phyloP scores from a whole-genome alignment of 768 basidiomycete genomes.

The Melanogaster broomeanus region DNA sequence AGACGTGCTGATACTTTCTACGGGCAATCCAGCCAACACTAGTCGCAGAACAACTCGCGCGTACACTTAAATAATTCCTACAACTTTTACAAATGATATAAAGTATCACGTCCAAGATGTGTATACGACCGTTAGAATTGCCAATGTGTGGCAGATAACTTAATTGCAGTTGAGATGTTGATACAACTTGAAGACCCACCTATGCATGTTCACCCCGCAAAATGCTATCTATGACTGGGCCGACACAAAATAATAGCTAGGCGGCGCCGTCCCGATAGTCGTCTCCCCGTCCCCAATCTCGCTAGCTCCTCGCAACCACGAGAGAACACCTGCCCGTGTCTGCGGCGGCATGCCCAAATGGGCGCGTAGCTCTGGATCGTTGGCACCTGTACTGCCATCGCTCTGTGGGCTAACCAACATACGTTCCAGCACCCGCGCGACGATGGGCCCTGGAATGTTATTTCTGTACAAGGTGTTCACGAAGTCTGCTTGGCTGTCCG shows the following conservation, averaged over 20 bases:
- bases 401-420: slow-evolving; percentile 23
- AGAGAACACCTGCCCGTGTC: too few relatives aligned
- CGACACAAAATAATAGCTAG: slow-evolving; percentile 22
- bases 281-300: slow-evolving; percentile 33
- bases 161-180: too few relatives aligned
- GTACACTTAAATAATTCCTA: too few relatives aligned
- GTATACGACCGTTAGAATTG: too few relatives aligned
- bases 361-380: slow-evolving; percentile 14
- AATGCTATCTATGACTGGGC: slow-evolving; percentile 4
- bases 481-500: slow-evolving; percentile 27
- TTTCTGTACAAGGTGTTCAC: slow-evolving; percentile 24
- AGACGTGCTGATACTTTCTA: too few relatives aligned
- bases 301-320: slow-evolving; percentile 43
- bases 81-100: too few relatives aligned
- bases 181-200: too few relatives aligned
- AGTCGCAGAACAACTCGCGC: too few relatives aligned
- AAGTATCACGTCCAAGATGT: too few relatives aligned
- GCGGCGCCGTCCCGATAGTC: slow-evolving; percentile 26
- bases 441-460: slow-evolving; percentile 25
- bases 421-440: slow-evolving; percentile 27
- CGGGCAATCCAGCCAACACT: too few relatives aligned
- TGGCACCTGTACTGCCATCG: slow-evolving; percentile 6
- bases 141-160: too few relatives aligned
- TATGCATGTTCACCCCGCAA: too few relatives aligned
- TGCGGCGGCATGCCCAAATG: not conserved